Evolutionary conservation across 495 filamentous ascomycete genomes (phyloP).

Genomic region (Terfezia claveryi): DNA sequence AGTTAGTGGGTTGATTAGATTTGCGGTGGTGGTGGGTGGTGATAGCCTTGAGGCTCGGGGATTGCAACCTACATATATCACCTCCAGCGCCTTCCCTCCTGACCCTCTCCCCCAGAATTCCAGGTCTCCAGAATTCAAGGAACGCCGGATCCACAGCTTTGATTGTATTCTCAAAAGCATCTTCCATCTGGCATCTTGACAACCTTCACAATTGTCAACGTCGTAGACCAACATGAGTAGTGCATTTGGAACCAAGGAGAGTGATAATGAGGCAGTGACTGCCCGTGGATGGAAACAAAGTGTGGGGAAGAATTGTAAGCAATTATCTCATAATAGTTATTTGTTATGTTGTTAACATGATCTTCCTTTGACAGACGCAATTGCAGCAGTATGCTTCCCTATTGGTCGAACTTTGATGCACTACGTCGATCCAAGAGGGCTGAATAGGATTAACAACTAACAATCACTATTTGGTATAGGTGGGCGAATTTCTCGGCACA

Average conservation of each 20-base stretch:
- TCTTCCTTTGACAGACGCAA: neutral
- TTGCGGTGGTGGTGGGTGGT: too few relatives aligned
- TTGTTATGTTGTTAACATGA: neutral
- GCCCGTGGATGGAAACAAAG: neutral
- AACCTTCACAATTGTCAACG: too few relatives aligned
- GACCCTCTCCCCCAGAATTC: too few relatives aligned
- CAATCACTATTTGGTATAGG: neutral
- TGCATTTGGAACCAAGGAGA: neutral
- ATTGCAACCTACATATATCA: too few relatives aligned
- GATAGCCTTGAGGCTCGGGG: too few relatives aligned
- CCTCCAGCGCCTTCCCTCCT: too few relatives aligned
- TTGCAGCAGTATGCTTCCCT: neutral
- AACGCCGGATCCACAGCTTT: too few relatives aligned
- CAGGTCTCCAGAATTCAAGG: too few relatives aligned
- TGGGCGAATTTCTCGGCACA: conserved; percentile 40
- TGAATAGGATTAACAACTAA: neutral
- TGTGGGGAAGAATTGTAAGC: neutral
- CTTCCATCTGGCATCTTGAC: too few relatives aligned
- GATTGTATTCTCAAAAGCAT: too few relatives aligned
- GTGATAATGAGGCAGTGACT: neutral
- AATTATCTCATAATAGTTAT: neutral
- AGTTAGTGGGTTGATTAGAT: too few relatives aligned
- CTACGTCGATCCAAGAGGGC: neutral
- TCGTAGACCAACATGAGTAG: too few relatives aligned
- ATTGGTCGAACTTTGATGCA: neutral